These are phyloP conservation scores for Gelatoporia subvermispora DNA, from an alignment of 768 basidiomycete genomes.

Conservation along the genomic window DNA sequence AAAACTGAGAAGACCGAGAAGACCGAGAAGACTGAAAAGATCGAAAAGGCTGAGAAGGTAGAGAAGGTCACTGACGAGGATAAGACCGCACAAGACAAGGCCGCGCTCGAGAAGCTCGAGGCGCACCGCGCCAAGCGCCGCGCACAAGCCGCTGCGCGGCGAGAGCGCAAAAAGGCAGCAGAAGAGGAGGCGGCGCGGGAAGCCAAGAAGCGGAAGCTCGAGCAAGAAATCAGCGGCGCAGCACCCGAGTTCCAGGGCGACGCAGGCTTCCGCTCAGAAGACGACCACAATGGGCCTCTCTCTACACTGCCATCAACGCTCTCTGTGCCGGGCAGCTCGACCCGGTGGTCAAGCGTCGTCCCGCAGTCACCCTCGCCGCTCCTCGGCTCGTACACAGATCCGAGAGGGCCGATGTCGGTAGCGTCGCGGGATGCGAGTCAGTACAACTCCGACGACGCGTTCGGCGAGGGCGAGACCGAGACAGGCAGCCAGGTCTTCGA, in stretches of 20 bases:
- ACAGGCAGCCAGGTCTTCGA: constrained; percentile 5
- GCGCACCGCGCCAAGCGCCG: constrained; percentile 18
- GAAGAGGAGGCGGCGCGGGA: constrained; percentile 26
- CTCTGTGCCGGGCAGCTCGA: neutral
- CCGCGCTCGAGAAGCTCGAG: constrained; percentile 14
- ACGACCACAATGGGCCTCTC: neutral
- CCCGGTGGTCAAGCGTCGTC: neutral
- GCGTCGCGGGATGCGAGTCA: constrained; percentile 49
- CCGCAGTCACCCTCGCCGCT: constrained; percentile 1
- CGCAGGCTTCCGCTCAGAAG: neutral
- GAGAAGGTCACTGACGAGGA: neutral
- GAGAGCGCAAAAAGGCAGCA: constrained; percentile 37
- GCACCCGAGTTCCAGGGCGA: neutral
- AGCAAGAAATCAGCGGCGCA: neutral
- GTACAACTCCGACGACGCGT: constrained; percentile 49
- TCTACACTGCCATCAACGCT: neutral
- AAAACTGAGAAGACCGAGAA: neutral
- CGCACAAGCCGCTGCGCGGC: constrained; percentile 19
- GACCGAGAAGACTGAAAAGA: neutral
- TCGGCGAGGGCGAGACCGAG: constrained; percentile 15
- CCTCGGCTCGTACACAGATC: neutral
- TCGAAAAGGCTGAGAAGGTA: neutral
- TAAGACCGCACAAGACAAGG: neutral
- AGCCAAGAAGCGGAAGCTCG: constrained; percentile 12
- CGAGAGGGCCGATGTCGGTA: constrained; percentile 36